These are phyloP conservation scores for Cladophialophora exuberans DNA, from an alignment of 2,329 filamentous ascomycete genomes.

Conservation along the genomic window DNA sequence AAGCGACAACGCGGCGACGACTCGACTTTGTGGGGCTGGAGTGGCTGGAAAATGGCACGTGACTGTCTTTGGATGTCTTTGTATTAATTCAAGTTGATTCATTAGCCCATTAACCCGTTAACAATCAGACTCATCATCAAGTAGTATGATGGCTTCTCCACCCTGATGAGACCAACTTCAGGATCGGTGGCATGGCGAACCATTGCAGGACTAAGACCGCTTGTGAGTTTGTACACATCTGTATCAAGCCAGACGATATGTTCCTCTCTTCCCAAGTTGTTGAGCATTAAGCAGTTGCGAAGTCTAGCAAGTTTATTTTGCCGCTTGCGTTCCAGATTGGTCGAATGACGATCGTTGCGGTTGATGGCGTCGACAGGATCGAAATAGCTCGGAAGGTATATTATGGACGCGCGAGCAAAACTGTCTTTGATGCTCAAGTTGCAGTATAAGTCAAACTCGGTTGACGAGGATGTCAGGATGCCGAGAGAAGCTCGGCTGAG, in stretches of 20 bases:
- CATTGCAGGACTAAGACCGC: neutral
- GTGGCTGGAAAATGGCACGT: no score
- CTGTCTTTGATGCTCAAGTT: neutral
- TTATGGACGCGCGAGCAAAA: neutral
- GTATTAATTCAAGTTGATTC: no score
- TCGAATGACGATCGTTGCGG: neutral
- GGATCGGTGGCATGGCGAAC: neutral
- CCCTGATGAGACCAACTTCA: neutral
- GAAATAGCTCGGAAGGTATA: neutral
- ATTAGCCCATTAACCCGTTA: no score
- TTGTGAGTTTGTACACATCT: neutral
- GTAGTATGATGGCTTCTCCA: neutral
- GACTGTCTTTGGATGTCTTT: no score
- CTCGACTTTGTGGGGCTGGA: no score
- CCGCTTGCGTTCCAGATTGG: neutral
- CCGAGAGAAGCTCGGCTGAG: neutral
- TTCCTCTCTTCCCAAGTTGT: neutral
- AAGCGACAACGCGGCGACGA: no score
- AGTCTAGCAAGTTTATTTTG: neutral
- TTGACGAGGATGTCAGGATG: neutral
- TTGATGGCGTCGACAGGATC: neutral
- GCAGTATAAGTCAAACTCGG: neutral
- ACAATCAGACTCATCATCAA: slow-evolving; percentile 12
- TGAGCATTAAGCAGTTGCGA: neutral
- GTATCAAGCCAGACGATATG: neutral